Evolutionary conservation across 2,329 filamentous ascomycete genomes (phyloP).

Genomic region (Pseudogymnoascus sp.): DNA sequence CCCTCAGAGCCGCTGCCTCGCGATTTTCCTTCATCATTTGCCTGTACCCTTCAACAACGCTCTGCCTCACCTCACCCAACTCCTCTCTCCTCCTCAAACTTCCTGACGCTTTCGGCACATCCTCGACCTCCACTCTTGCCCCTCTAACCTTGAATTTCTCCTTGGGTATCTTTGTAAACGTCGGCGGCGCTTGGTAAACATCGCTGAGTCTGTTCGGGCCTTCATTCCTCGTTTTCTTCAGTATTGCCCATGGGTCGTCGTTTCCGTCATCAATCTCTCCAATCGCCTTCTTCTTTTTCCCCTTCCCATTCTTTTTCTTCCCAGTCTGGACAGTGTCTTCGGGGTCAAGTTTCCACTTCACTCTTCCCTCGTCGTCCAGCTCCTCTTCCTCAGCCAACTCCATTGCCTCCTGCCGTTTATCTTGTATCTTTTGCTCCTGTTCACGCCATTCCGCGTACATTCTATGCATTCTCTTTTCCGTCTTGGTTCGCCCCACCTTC

Average conservation of each 20-base stretch:
- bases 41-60: conserved; percentile 66
- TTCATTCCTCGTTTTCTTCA: conserved; percentile 24
- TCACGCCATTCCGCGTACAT: conserved; percentile 70
- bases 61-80: conserved; percentile 56
- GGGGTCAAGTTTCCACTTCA: conserved; percentile 48
- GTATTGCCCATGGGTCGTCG: conserved; percentile 25
- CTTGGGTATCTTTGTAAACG: conserved; percentile 24
- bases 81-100: conserved; percentile 67
- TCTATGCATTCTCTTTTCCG: conserved; percentile 75
- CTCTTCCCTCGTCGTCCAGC: conserved; percentile 21
- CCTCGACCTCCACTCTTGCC: conserved; percentile 56
- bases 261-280: conserved; percentile 31
- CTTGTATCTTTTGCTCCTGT: conserved; percentile 46
- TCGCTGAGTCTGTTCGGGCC: conserved; percentile 29
- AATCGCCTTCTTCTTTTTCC: conserved; percentile 32
- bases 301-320: conserved; percentile 22
- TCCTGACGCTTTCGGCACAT: conserved; percentile 60
- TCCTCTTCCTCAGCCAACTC: conserved; percentile 27
- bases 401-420: conserved; percentile 21
- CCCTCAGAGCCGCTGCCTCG: conserved; percentile 2
- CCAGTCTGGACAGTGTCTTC: conserved; percentile 35
- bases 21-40: conserved; percentile 52
- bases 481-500: conserved; percentile 65
- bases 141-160: conserved; percentile 41
- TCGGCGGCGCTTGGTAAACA: conserved; percentile 27